Evolutionary conservation across 176 grass and related monocot genomes (phyloP), one percentile per base, ranked within the genome.

Genomic region (Cenchrus americanus): DNA sequence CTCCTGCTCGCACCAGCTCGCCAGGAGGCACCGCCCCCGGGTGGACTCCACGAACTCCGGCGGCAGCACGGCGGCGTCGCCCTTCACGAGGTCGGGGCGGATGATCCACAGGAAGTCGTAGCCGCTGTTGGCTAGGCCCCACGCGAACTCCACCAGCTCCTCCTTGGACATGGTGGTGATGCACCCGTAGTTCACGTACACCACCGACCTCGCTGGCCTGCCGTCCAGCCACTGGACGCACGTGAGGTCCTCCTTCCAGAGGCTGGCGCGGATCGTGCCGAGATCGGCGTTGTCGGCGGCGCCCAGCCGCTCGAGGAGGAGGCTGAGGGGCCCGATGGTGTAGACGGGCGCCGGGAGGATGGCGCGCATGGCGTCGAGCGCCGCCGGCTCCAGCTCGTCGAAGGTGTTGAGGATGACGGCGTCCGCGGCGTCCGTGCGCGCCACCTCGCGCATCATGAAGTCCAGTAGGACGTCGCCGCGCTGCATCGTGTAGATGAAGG

Each of bases 91-190:
- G 54, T 94, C 92, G 0, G 84, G 81, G 8, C 92, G 70, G 64
- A 89, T 65, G 51, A 91, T 76, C 92, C 92, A 94, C 32, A 91
- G 66, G 85, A 94, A 94, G 2, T 37, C 60, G 79, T 66, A 22
- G 68, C 79, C 80, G 76, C 89, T 85, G 50, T 48, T 67, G 1
- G 89, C 89, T 5, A 94, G 75, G 9, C 92, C 92, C 92, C 92
- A 94, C 41, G 92, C 92, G 63, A 94, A 94, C 80, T 94, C 89
- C 14, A 60, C 34, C n/a, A 91, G 59, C 19, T 91, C 62, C 22
- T 75, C 2, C 49, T 34, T 55, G 49, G 70, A 12, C 62, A 59
- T 66, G 24, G 50, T 48, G 14, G 70, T 75, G 10, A 81, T n/a
- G 49, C 70, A 50, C 5, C 85, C 85, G 60, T 81, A 87, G 85